A percentile compares a stretch with the other conserved stretches of the same genome.
These are phyloP conservation scores for Pinus albicaulis DNA, from an alignment of 75 land plant genomes.

Conservation along the genomic window DNA sequence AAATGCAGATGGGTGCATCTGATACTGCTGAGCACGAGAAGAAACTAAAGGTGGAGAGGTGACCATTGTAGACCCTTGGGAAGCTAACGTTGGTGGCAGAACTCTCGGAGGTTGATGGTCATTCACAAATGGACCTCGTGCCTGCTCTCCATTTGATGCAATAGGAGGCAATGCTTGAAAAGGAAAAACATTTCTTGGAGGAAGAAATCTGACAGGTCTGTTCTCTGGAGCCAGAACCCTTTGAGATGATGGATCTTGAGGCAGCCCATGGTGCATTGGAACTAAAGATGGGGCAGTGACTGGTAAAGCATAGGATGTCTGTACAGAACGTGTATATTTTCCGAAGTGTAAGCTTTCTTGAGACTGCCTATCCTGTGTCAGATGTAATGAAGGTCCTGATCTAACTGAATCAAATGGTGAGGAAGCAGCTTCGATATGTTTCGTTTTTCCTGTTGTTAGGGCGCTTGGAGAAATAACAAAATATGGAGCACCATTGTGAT, in stretches of 20 bases:
- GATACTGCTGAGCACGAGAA: neutral
- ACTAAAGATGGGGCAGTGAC: neutral
- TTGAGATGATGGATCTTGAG: neutral
- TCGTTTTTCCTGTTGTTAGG: neutral
- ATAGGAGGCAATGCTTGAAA: neutral
- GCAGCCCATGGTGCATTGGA: neutral
- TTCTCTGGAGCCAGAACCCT: neutral
- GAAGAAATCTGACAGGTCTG: neutral
- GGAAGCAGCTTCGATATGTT: neutral
- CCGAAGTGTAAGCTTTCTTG: neutral
- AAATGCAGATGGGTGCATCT: conserved; percentile 4
- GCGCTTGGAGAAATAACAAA: neutral
- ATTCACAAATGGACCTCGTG: neutral
- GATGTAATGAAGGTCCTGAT: neutral
- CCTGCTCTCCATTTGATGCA: neutral
- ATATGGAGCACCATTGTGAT: neutral
- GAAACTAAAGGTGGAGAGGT: neutral
- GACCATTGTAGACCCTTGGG: neutral
- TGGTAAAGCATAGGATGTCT: no score
- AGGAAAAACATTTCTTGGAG: neutral
- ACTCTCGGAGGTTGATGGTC: neutral
- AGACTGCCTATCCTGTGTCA: neutral
- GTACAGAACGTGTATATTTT: neutral
- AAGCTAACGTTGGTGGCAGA: neutral
- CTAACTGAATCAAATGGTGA: neutral